phyloP scores from a whole-genome alignment of 1,139 yeast genomes.

The Taphrina deformans region DNA sequence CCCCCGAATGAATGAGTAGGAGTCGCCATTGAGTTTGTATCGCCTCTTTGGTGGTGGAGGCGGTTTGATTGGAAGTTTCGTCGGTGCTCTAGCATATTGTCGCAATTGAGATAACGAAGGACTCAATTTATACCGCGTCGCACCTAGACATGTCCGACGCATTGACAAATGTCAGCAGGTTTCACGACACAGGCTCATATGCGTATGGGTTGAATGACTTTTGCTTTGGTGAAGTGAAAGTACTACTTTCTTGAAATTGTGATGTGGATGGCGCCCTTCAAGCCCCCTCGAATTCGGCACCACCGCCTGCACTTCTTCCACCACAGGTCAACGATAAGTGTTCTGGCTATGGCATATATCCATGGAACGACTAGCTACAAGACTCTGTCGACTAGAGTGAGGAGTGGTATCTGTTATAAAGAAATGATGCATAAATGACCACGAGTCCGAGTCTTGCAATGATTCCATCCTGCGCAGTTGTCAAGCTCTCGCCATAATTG shows the following conservation, averaged over 20 bases:
- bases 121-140: not conserved
- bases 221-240: not conserved
- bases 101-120: not conserved
- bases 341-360: too few species aligned
- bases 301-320: not conserved
- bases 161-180: not conserved
- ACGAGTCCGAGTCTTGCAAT: too few species aligned
- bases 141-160: slow-evolving; percentile 1
- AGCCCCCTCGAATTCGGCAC: not conserved
- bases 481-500: too few species aligned
- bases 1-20: slow-evolving; percentile 13
- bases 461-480: too few species aligned
- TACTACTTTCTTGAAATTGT: not conserved
- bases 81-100: slow-evolving; percentile 4
- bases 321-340: too few species aligned
- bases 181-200: not conserved
- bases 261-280: not conserved
- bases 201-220: not conserved
- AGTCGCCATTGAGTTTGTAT: slow-evolving; percentile 2
- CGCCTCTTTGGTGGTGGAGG: not conserved
- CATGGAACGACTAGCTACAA: too few species aligned
- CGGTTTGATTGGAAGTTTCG: not conserved
- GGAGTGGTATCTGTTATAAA: too few species aligned
- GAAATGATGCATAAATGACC: too few species aligned
- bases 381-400: too few species aligned